Percentiles rank a stretch among this genome's conserved stretches.
Conservation (phyloP, 768 basidiomycete species). For the Russula compacta region DNA sequence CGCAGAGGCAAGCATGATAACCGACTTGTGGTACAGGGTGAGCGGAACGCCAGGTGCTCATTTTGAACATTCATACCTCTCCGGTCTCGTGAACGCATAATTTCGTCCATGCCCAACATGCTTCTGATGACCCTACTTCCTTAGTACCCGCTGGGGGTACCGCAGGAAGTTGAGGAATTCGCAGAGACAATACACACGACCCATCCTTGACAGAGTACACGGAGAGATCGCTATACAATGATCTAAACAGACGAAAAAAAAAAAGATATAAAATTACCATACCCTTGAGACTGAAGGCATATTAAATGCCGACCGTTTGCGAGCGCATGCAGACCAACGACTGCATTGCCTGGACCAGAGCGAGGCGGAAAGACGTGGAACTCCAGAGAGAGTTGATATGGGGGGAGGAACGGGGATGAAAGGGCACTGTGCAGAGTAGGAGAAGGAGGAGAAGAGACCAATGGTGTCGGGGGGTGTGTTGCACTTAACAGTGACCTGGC, state of each 20-base stretch:
- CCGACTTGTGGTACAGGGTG: slow-evolving; percentile 3
- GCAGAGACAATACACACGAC: slow-evolving; percentile 28
- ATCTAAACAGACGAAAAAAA: background rate
- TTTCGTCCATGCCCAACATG: slow-evolving; percentile 29
- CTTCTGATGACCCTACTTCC: slow-evolving; percentile 22
- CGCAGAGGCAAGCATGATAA: slow-evolving; percentile 11
- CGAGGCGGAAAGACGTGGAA: slow-evolving; percentile 40
- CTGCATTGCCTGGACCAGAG: slow-evolving; percentile 31
- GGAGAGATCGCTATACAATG: slow-evolving; percentile 39
- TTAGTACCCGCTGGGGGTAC: slow-evolving; percentile 28
- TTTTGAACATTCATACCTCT: slow-evolving; percentile 22
- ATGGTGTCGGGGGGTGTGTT: slow-evolving; percentile 24
- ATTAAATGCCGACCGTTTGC: slow-evolving; percentile 37
- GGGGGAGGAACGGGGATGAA: slow-evolving; percentile 13
- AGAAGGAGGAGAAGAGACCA: slow-evolving; percentile 1
- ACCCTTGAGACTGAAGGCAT: slow-evolving; percentile 62
- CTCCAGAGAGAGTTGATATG: slow-evolving; percentile 19
- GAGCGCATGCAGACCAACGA: slow-evolving; percentile 40
- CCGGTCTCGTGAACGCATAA: slow-evolving; percentile 24
- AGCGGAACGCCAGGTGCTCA: background rate
- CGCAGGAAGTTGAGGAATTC: slow-evolving; percentile 25
- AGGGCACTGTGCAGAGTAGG: slow-evolving; percentile 3
- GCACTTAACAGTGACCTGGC: slow-evolving; percentile 40
- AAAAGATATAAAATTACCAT: slow-evolving; percentile 18
- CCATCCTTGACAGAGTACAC: slow-evolving; percentile 48